Evolutionary conservation across 2,329 filamentous ascomycete genomes (phyloP).

Genomic region (Trichoderma gracile): DNA sequence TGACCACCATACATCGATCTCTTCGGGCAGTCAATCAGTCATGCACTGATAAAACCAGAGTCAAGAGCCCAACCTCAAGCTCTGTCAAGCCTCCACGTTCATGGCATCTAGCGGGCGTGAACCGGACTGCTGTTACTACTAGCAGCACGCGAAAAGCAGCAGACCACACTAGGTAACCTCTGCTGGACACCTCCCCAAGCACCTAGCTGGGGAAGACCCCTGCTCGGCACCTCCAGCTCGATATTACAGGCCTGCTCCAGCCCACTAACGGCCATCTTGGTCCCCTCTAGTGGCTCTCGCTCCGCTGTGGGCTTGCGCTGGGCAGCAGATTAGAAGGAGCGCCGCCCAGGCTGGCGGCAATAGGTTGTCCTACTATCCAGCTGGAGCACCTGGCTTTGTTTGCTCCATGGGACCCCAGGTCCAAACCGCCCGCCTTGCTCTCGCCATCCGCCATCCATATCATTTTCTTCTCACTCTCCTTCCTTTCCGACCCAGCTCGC

Average conservation of each 20-base stretch:
- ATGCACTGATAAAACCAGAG: too few species aligned
- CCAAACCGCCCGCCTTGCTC: neutral
- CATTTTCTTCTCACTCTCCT: neutral
- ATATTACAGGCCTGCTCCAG: constrained; percentile 10
- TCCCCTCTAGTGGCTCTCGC: constrained; percentile 8
- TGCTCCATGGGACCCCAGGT: neutral
- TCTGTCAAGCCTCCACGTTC: too few species aligned
- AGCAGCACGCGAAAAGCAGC: too few species aligned
- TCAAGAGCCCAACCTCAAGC: too few species aligned
- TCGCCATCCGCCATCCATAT: neutral
- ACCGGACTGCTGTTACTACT: neutral
- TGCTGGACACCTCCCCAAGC: neutral
- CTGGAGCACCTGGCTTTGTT: too few species aligned
- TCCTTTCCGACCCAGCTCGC: constrained; percentile 21
- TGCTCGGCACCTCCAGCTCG: neutral
- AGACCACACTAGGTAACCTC: too few species aligned
- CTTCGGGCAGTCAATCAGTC: too few species aligned
- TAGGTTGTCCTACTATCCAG: too few species aligned
- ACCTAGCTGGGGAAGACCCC: constrained; percentile 16
- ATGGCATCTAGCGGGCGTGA: too few species aligned
- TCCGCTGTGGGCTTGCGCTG: constrained; percentile 22
- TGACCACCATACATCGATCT: too few species aligned
- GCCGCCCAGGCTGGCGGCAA: neutral
- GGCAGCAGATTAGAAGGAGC: too few species aligned
- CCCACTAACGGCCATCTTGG: neutral